phyloP scores from a whole-genome alignment of 2,329 filamentous ascomycete genomes.

The Amauroascus verrucosus region DNA sequence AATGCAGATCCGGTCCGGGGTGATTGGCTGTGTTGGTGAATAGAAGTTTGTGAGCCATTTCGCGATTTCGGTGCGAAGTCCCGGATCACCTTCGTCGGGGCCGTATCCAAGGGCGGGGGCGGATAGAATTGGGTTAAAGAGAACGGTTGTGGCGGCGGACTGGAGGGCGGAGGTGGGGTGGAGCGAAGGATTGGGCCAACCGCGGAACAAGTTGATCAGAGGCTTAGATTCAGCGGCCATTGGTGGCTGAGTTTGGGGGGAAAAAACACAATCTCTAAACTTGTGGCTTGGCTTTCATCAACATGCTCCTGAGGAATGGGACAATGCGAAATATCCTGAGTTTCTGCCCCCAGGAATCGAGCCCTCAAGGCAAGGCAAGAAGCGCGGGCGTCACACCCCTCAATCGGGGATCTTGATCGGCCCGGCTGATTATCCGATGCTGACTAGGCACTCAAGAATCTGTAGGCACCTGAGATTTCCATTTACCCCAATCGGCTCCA shows the following conservation, averaged over 20 bases:
- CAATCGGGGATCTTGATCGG: background rate
- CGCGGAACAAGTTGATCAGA: conserved; percentile 36
- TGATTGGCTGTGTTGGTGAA: conserved; percentile 32
- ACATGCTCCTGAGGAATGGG: background rate
- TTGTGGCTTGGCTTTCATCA: background rate
- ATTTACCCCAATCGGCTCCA: no score
- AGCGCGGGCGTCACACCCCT: background rate
- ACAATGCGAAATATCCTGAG: no score
- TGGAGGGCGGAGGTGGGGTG: conserved; percentile 56
- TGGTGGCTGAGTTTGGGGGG: no score
- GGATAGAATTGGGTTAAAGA: conserved; percentile 50
- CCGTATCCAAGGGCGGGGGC: conserved; percentile 65
- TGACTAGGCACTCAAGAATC: no score
- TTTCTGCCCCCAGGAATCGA: no score
- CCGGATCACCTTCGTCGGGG: conserved; percentile 59
- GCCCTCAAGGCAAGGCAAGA: background rate
- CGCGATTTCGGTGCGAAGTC: conserved; percentile 59
- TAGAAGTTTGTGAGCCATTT: conserved; percentile 61
- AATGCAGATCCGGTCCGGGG: conserved; percentile 58
- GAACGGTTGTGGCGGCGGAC: conserved; percentile 49
- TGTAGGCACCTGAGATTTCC: no score
- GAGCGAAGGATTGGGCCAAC: conserved; percentile 46
- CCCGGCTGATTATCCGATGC: background rate
- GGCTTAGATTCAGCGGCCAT: conserved; percentile 2
- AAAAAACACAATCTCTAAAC: no score